Base-by-base conservation (phyloP, 2,329 filamentous ascomycete species). In the Talaromyces sp. region DNA sequence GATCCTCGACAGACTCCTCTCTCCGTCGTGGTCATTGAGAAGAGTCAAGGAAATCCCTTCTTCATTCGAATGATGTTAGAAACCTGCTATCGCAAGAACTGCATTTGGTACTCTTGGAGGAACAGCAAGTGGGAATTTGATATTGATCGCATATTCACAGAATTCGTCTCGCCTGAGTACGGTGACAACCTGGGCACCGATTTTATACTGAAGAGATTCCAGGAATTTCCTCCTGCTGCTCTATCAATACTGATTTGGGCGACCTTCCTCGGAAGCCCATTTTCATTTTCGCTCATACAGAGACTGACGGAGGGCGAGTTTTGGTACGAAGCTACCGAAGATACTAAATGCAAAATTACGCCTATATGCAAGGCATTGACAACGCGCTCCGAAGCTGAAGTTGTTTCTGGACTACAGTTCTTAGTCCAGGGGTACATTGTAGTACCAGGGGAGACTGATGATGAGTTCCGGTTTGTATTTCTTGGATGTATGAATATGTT, bases 51-150 rank as follows among this genome's bases (percentile, higher is more conserved):
- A 1, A 97, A 96, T 67, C 90, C 93, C 0, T 97, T 97, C 72
- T 96, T 95, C 72, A 90, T 97, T 75, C 86, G 92, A 63, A 92
- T 97, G 78, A 96, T 97, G 85, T 85, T 97, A 4, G 91, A 91
- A 72, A 89, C 90, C 3, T 96, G 92, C 74, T 89, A 96, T 75
- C 87, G 91, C 47, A 95, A 92, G 73, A 89, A 89, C 69, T 96
- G 91, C 75, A 90, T 97, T 59, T 96, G 89, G 86, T 97, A 96
- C 76, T 92, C 93, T 67, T 97, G 95, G 83, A 88, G 88, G 70
- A 87, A 90, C 68, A 91, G 88, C 56, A 84, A 86, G 54, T 98
- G 94, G 94, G 85, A 90, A 52, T 97, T 89, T 74, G 90, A 96
- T 72, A 80, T 97, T 11, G 93, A 97, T 76, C 87, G 86, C 68